Percentiles rank a stretch among this genome's conserved stretches.
Conservation (phyloP, 257 asterid species). For the Solanum appendiculatum region DNA sequence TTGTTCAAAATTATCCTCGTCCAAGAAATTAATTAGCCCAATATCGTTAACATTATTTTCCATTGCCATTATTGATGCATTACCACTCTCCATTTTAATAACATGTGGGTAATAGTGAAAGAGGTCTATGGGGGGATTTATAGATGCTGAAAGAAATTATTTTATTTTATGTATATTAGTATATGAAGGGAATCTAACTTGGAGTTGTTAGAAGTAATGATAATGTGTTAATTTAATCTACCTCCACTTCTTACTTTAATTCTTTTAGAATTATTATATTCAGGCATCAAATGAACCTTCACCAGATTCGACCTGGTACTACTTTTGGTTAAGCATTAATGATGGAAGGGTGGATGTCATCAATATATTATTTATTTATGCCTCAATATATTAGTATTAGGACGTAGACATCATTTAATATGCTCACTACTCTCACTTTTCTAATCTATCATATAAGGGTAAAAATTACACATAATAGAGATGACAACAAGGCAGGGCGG, state of each 20-base stretch:
- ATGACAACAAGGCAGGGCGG: no score
- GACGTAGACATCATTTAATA: neutral
- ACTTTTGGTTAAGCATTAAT: neutral
- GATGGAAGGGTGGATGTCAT: neutral
- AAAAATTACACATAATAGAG: neutral
- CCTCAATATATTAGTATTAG: neutral
- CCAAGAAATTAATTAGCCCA: slow-evolving; percentile 43
- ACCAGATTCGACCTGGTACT: neutral
- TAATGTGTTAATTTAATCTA: neutral
- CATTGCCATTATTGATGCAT: neutral
- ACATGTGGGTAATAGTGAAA: no score
- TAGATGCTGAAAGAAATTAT: neutral
- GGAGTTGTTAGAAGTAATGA: neutral
- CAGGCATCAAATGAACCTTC: neutral
- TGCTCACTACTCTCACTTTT: neutral
- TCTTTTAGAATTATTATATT: no score
- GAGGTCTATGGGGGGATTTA: slow-evolving; percentile 5
- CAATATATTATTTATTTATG: neutral
- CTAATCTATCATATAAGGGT: neutral
- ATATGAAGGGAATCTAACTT: slow-evolving; percentile 25
- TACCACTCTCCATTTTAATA: slow-evolving; percentile 21
- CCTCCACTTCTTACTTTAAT: neutral
- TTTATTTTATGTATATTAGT: neutral
- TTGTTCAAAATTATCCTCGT: slow-evolving; percentile 39
- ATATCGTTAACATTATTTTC: slow-evolving; percentile 13